Evolutionary conservation across 179 eudicot species (phyloP).

Genomic region (Silene vulgaris): DNA sequence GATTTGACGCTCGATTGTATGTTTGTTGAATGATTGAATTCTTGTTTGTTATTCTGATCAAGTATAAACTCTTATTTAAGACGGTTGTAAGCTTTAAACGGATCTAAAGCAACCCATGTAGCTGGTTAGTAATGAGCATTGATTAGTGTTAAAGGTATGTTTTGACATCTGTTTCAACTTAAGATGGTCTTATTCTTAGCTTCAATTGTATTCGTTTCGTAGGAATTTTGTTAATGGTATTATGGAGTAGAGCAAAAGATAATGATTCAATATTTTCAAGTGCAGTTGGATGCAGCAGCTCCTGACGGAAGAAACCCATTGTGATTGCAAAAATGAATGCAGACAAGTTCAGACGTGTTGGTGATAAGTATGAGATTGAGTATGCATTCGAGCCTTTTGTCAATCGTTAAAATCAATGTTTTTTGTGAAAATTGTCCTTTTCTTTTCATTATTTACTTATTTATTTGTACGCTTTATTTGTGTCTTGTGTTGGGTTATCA

Average conservation of each 20-base stretch:
- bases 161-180: too few species aligned
- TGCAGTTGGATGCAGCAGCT: conserved; percentile 92
- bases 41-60: too few species aligned
- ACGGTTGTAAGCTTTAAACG: too few species aligned
- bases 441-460: too few species aligned
- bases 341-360: conserved; percentile 67
- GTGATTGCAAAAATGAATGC: conserved; percentile 86
- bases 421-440: neutral
- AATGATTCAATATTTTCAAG: conserved; percentile 18
- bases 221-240: neutral
- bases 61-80: neutral
- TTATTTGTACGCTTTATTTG: too few species aligned
- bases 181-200: neutral
- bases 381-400: conserved; percentile 38
- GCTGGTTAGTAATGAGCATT: too few species aligned
- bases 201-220: neutral
- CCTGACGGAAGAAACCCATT: conserved; percentile 62
- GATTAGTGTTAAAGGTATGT: too few species aligned
- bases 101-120: too few species aligned
- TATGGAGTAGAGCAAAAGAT: neutral
- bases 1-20: neutral
- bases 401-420: neutral
- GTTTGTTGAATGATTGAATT: neutral
- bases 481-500: neutral
- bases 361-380: conserved; percentile 74